Evolutionary conservation across 2,329 filamentous ascomycete genomes (phyloP), one percentile per base, ranked within the genome.

Genomic region (Myriosclerotinia scirpicola): DNA sequence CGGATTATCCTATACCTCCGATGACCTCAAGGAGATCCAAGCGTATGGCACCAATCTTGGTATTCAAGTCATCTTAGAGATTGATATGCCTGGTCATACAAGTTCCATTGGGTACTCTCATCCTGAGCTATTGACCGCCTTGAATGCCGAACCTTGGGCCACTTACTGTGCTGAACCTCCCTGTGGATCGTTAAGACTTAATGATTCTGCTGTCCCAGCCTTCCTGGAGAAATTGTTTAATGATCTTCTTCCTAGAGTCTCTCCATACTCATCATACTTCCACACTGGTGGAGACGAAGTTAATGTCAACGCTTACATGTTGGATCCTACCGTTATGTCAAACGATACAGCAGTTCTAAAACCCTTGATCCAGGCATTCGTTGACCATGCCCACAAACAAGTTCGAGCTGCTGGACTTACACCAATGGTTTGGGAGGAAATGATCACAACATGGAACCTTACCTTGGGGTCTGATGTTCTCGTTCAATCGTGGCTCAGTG

Each of bases 271-370:
- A 2, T 80, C 86, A 8, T 86, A 94, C 79, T 96, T 94, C 81
- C 92, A 96, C 79, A 90, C 90, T 0, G 93, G 93, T 54, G 93
- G 93, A 65, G 93, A 96, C 74, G 93, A 96, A 80, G 87, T 96
- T 69, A 94, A 95, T 77, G 82, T 82, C 69, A 89, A 93, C 73
- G 85, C 88, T 63, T 93, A 92, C 74, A 81, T 81, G 52, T 83
- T 94, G 14, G 92, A 96, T 75, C 85, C 88, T 5, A 90, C 86
- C 0, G 87, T 96, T 48, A 77, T 82, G 7, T 90, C 88, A 42
- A 92, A 90, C 75, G 80, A 87, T 64, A 80, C 82, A 0, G 77
- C 80, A 1, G 83, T 94, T 17, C 80, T 96, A 48, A 83, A 86
- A 74, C 91, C 92, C 2, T 82, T 95, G 30, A 83, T 97, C 76